These are phyloP conservation scores for Allium fistulosum DNA, from an alignment of 106 monocot species.

Conservation along the genomic window DNA sequence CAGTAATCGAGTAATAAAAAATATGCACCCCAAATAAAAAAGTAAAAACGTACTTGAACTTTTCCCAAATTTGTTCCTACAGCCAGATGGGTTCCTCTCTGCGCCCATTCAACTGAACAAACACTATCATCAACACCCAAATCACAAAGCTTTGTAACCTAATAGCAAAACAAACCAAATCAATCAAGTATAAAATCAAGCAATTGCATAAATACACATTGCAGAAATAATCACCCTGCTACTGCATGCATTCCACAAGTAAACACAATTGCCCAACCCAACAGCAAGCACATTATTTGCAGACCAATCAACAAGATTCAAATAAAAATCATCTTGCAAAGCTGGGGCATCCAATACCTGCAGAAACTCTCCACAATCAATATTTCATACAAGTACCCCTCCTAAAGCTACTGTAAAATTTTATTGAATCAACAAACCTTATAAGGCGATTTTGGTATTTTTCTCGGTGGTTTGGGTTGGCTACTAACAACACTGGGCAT, in stretches of 20 bases:
- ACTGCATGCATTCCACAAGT: constrained; percentile 99
- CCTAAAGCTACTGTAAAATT: too few species aligned
- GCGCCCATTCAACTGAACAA: constrained; percentile 96
- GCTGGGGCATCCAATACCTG: constrained; percentile 96
- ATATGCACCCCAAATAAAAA: neutral
- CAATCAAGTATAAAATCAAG: neutral
- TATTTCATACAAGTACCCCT: too few species aligned
- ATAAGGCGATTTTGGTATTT: constrained; percentile 72
- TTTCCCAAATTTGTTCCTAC: constrained; percentile 87
- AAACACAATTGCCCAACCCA: constrained; percentile 88
- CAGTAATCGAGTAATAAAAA: neutral
- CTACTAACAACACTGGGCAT: constrained; percentile 25
- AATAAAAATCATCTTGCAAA: constrained; percentile 95
- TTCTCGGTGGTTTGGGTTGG: constrained; percentile 47
- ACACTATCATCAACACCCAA: constrained; percentile 84
- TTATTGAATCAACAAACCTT: constrained; percentile 30
- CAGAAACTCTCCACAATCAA: neutral
- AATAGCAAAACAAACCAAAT: constrained; percentile 1
- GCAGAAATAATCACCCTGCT: constrained; percentile 59
- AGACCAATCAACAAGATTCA: constrained; percentile 98
- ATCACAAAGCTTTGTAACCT: constrained; percentile 93
- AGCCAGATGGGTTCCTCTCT: constrained; percentile 75
- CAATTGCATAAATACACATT: neutral
- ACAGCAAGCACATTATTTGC: constrained; percentile 85
- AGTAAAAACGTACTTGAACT: constrained; percentile 51